phyloP scores from a whole-genome alignment of 495 filamentous ascomycete species.

The Penicillium cinerascens region DNA sequence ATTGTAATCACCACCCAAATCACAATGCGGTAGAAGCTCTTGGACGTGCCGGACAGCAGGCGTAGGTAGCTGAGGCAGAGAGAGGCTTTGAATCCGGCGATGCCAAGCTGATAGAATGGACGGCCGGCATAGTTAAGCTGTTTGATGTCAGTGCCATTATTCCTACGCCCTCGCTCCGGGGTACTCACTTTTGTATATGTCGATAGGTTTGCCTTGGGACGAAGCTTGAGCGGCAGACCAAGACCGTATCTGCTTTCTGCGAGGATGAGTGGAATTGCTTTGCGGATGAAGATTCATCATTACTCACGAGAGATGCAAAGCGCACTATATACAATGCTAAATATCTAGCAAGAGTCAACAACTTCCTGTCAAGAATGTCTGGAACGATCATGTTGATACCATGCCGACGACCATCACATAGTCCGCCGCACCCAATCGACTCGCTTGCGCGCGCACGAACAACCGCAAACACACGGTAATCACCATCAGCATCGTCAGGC shows the following conservation, averaged over 20 bases:
- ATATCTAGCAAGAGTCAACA: conserved; percentile 25
- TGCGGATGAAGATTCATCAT: neutral
- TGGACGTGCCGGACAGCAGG: conserved; percentile 46
- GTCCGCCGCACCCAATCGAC: conserved; percentile 43
- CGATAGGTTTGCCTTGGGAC: conserved; percentile 36
- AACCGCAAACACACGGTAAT: conserved; percentile 34
- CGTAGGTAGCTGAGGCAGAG: conserved; percentile 56
- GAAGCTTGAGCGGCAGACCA: conserved; percentile 40
- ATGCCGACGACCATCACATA: conserved; percentile 45
- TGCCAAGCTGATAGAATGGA: conserved; percentile 57
- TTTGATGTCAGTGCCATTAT: neutral
- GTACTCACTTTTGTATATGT: conserved; percentile 37
- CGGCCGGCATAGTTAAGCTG: conserved; percentile 54
- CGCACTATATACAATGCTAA: conserved; percentile 47
- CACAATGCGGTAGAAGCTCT: conserved; percentile 41
- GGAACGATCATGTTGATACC: conserved; percentile 20
- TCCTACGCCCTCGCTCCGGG: too few species aligned
- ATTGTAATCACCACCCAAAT: conserved; percentile 45
- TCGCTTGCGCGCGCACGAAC: conserved; percentile 29
- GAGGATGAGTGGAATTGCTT: neutral
- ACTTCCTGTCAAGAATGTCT: neutral
- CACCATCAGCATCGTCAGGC: conserved; percentile 38
- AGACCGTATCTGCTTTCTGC: conserved; percentile 52
- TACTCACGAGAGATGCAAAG: conserved; percentile 50
- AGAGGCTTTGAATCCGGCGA: conserved; percentile 57